Conservation (phyloP, 2,329 filamentous ascomycete species). For the Emericellopsis atlantica region DNA sequence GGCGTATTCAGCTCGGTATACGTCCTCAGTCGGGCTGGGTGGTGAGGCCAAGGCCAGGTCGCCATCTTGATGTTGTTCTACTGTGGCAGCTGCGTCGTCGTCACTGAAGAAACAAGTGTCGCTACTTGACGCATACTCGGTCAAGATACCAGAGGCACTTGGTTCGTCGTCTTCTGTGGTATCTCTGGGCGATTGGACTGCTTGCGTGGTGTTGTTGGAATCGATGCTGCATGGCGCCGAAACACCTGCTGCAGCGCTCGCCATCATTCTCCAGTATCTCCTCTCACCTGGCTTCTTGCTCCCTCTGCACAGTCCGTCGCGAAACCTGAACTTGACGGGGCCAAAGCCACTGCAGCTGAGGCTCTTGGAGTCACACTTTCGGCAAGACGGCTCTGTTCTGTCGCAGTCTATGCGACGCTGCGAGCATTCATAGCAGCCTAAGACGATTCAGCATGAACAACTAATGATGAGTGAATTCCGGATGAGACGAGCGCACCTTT, state of each 20-base stretch:
- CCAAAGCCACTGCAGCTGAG: conserved; percentile 16
- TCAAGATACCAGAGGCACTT: too few relatives aligned
- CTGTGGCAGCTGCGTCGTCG: too few relatives aligned
- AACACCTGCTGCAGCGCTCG: neutral
- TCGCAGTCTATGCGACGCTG: conserved; percentile 22
- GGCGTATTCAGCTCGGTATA: too few relatives aligned
- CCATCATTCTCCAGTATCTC: neutral
- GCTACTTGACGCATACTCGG: too few relatives aligned
- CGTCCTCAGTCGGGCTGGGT: too few relatives aligned
- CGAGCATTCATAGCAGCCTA: conserved; percentile 21
- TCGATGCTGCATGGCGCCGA: too few relatives aligned
- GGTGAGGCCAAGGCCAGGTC: too few relatives aligned
- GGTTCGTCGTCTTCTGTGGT: too few relatives aligned
- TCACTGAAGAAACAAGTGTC: too few relatives aligned
- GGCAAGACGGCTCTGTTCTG: conserved; percentile 14
- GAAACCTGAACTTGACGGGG: conserved; percentile 12
- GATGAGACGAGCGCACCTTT: conserved; percentile 7
- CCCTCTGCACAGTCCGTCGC: conserved; percentile 5
- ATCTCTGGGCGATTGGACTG: too few relatives aligned
- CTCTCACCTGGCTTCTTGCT: neutral
- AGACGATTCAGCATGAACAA: neutral
- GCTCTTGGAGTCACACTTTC: conserved; percentile 16
- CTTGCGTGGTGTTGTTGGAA: too few relatives aligned
- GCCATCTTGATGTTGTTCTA: too few relatives aligned
- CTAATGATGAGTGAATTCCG: neutral